Evolutionary conservation across 2,329 filamentous ascomycete genomes (phyloP).

Genomic region (Alternaria gansuensis): DNA sequence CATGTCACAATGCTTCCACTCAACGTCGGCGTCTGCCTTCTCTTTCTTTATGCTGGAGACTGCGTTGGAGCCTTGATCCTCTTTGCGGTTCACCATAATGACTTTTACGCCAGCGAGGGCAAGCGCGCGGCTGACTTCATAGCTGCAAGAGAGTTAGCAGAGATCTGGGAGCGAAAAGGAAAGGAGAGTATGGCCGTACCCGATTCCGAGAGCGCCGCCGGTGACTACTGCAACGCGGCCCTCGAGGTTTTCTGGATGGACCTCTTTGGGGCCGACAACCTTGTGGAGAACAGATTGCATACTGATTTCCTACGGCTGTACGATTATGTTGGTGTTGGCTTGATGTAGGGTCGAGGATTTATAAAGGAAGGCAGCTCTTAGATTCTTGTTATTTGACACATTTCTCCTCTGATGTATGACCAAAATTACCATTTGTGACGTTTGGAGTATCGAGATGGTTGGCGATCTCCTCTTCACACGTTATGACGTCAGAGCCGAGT

Average conservation of each 20-base stretch:
- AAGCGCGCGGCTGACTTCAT: constrained; percentile 2
- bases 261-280: constrained; percentile 51
- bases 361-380: not conserved
- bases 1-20: constrained; percentile 6
- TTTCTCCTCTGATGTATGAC: not conserved
- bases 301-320: not conserved
- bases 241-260: constrained; percentile 33
- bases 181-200: not conserved
- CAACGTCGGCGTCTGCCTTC: not conserved
- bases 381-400: not conserved
- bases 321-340: not conserved
- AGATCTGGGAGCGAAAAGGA: accelerated
- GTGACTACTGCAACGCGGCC: not conserved
- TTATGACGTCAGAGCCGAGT: not conserved
- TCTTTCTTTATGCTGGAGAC: not conserved
- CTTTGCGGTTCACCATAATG: constrained; percentile 4
- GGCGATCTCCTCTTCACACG: not conserved
- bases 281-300: constrained; percentile 56
- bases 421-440: not conserved
- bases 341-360: not conserved
- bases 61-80: not conserved
- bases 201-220: not conserved
- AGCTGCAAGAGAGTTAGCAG: not conserved
- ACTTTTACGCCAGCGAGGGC: constrained; percentile 6
- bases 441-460: not conserved